Evolutionary conservation across 805 yeast genomes (phyloP), one percentile per base, ranked within the genome.

Genomic region (Saccharomycopsis guyanensis): DNA sequence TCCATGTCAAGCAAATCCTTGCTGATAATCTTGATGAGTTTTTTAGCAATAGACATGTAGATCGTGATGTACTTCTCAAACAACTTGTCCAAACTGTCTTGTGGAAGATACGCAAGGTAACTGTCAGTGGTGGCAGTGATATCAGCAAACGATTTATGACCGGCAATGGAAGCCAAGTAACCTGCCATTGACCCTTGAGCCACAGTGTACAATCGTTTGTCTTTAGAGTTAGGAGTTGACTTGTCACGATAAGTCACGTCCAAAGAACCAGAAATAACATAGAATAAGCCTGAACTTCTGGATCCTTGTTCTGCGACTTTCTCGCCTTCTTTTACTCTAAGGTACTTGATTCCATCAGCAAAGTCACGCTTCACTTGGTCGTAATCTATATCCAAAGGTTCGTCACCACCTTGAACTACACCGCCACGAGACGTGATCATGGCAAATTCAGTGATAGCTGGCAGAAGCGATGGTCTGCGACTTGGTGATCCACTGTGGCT

Each of bases 101-200:
- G 76, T 1, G 93, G 71, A 8, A 91, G 60, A 52, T 80, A 78
- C 0, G 93, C 97, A 3, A 80, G 81, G 47, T 84, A 83, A 1
- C 72, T 71, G 40, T 76, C 78, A 0, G 75, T 64, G 2, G 75
- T 69, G 0, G 95, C 84, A 35, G 64, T 71, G 4, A 89, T 74
- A 18, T 79, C 75, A 2, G 82, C 88, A 55, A 87, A 76, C 0
- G 97, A 86, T 48, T 80, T 76, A 52, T 82, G 78, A 0, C 95
- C 93, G 7, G 88, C 73, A 13, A 89, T 62, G 0, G 94, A 75
- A 3, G 95, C 86, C 40, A 91, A 61, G 58, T 86, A 91, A 0
- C 97, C 97, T 0, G 91, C 94, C 13, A 91, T 61, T 3, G 93
- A 93, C 4, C 97, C 97, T 1, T 81, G 69, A 13, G 71, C 65